phyloP scores from a whole-genome alignment of 169 alveolate species.

The Amoebophrya sp. region DNA sequence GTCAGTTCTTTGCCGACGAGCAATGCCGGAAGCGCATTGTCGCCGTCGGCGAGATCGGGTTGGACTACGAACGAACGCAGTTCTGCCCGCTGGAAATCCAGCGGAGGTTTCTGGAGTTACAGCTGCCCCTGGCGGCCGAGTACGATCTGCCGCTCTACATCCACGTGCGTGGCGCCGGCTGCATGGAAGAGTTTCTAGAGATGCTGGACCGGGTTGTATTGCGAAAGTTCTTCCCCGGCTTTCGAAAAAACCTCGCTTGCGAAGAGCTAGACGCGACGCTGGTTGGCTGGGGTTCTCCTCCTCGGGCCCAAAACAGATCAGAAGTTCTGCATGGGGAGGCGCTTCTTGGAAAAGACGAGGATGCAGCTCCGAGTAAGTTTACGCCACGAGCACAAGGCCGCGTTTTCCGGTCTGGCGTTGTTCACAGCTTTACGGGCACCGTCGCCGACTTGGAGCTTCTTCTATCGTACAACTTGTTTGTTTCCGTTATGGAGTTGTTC shows the following conservation, averaged over 20 bases:
- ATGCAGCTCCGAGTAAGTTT: neutral
- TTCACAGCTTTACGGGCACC: neutral
- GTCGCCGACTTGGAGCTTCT: neutral
- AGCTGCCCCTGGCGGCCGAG: neutral
- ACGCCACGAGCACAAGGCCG: neutral
- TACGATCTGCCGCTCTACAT: neutral
- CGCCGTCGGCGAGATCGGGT: slow-evolving; percentile 2
- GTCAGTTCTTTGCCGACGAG: neutral
- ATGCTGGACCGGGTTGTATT: neutral
- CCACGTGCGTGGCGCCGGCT: neutral
- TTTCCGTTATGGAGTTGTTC: too few relatives aligned
- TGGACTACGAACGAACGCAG: neutral
- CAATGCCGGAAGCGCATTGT: neutral
- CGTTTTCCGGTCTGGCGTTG: neutral
- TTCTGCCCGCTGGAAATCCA: neutral
- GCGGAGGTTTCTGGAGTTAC: neutral
- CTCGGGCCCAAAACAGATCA: neutral
- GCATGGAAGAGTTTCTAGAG: neutral
- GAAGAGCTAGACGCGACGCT: neutral
- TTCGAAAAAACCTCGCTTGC: neutral
- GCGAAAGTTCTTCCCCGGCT: too few relatives aligned
- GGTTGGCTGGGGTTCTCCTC: neutral
- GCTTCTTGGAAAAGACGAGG: too few relatives aligned
- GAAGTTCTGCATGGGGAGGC: too few relatives aligned
- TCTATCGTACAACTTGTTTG: neutral